Base-by-base conservation (phyloP, 768 basidiomycete species). In the Mycena filopes region DNA sequence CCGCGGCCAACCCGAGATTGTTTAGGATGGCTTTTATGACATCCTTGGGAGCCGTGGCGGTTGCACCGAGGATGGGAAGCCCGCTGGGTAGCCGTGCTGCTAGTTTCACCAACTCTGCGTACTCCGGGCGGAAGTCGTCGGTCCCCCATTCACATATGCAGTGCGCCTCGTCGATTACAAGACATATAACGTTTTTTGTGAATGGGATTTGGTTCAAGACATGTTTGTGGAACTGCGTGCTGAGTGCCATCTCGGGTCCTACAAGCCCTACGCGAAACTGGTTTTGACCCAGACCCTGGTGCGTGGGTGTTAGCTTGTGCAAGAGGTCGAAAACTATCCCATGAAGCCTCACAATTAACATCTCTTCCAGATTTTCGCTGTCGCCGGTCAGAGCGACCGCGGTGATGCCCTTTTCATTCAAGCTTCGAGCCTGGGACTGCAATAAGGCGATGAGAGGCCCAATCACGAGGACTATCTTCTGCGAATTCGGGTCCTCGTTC, bases 151-250 rank as follows among this genome's bases (percentile, higher is more conserved):
- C 46, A 5, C 33, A 66, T 11, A 74, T 54, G 25, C 73, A 74
- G 53, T 75, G 74, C 2, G 43, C 60, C 45, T 75, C 70, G 47
- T 75, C 70, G 4, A 75, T 51, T 4, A 70, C 53, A 6, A 73
- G 45, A 12, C 33, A 42, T 3, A 63, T 66, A 23, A 66, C 29
- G 33, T 55, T 61, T 15, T 50, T 29, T 20, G 46, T 48, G 60
- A 62, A 69, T 59, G n/a, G 25, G 8, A 51, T 50, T 16, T 33
- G 21, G 28, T 62, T 63, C 7, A 60, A 55, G 15, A 69, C 64
- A 7, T 60, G 48, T 18, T 33, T 38, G 25, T 53, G 53, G 33
- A 66, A 66, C 18, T 36, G 15, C 11, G 36, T 18, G 38, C 43
- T 55, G 36, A 56, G 49, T 5, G 55, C 66, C 60, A 59, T 67